Evolutionary conservation across 129 eudicot genomes (phyloP).

Genomic region (Tagetes erecta): DNA sequence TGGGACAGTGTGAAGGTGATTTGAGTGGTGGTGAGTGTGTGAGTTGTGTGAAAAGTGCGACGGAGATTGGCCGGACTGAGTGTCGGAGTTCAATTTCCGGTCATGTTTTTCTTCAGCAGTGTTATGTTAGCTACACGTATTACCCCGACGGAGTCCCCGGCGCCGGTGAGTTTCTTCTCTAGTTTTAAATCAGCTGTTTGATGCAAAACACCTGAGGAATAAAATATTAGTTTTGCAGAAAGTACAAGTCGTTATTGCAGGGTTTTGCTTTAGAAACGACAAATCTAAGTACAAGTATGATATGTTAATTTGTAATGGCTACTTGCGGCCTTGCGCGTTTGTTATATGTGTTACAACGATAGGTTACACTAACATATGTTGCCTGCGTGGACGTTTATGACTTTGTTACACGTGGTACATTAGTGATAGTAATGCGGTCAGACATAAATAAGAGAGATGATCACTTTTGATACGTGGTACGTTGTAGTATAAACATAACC

Average conservation of each 20-base stretch:
- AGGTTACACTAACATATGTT: too few relatives aligned
- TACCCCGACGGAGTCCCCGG: conserved; percentile 71
- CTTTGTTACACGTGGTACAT: too few relatives aligned
- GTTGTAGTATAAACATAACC: too few relatives aligned
- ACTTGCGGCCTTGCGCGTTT: too few relatives aligned
- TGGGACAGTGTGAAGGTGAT: conserved; percentile 99
- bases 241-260: background rate
- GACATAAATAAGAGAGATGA: too few relatives aligned
- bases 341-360: too few relatives aligned
- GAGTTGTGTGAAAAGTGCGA: conserved; percentile 70
- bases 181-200: background rate
- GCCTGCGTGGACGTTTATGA: too few relatives aligned
- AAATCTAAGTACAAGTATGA: conserved; percentile 13
- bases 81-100: conserved; percentile 58
- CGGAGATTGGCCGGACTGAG: conserved; percentile 45
- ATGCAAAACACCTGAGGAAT: conserved; percentile 28
- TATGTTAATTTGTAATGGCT: background rate
- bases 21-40: conserved; percentile 69
- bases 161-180: conserved; percentile 33
- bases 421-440: too few relatives aligned
- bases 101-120: conserved; percentile 59
- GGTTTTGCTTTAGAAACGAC: conserved; percentile 20
- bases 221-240: background rate
- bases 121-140: conserved; percentile 72
- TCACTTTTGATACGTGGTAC: too few relatives aligned